Conservation (phyloP, 2,329 filamentous ascomycete species). For the Simplicillium aogashimaense region DNA sequence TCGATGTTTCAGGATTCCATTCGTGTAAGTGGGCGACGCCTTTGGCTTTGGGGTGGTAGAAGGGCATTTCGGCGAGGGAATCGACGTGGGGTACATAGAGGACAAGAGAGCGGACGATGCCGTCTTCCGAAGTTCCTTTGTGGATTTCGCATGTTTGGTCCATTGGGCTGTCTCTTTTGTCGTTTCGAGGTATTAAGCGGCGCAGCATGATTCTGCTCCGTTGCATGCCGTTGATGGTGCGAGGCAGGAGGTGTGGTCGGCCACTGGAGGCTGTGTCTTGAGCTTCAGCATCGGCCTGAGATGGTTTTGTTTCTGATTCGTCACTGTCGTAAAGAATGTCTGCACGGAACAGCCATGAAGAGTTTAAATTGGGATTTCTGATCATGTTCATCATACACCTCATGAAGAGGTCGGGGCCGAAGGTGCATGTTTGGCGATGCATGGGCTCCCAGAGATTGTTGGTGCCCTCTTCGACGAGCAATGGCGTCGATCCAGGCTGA, state of each 20-base stretch:
- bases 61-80: conserved; percentile 57
- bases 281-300: too few relatives aligned
- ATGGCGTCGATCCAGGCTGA: conserved; percentile 13
- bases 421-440: conserved; percentile 47
- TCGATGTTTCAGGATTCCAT: conserved; percentile 33
- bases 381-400: conserved; percentile 65
- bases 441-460: conserved; percentile 39
- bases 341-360: conserved; percentile 68
- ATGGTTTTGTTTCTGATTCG: background rate
- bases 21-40: conserved; percentile 69
- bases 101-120: conserved; percentile 31
- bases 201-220: background rate
- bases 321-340: conserved; percentile 51
- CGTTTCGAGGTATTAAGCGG: background rate
- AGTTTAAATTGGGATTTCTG: conserved; percentile 71
- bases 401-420: conserved; percentile 53
- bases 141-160: conserved; percentile 79
- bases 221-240: background rate
- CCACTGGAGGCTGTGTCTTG: too few relatives aligned
- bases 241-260: background rate
- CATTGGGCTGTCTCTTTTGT: conserved; percentile 32
- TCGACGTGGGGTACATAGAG: conserved; percentile 69
- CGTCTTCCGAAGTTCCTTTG: conserved; percentile 18
- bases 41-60: conserved; percentile 74
- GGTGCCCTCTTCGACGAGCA: conserved; percentile 15